These are phyloP conservation scores for Dalechampia spathulata DNA, from an alignment of 441 rosid species.

Conservation along the genomic window DNA sequence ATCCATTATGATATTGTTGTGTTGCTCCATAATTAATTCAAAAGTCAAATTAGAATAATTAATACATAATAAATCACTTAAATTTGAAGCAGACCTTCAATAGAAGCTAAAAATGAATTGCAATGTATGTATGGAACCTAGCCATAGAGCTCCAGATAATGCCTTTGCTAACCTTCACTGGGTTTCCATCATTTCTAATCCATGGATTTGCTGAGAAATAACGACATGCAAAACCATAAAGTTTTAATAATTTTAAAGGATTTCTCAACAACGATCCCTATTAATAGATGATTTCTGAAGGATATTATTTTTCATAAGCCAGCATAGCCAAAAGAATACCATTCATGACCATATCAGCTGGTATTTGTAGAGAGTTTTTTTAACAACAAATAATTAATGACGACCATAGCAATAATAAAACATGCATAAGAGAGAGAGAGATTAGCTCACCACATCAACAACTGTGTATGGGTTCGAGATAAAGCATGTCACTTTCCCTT, in stretches of 20 bases:
- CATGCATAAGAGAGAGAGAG: too few species aligned
- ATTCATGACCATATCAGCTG: slow-evolving; percentile 89
- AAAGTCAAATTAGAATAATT: too few species aligned
- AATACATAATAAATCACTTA: too few species aligned
- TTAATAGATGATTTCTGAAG: slow-evolving; percentile 39
- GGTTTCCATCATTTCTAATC: slow-evolving; percentile 54
- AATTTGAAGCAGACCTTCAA: too few species aligned
- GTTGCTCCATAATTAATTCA: too few species aligned
- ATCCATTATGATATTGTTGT: too few species aligned
- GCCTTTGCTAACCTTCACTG: slow-evolving; percentile 35
- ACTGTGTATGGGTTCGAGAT: slow-evolving; percentile 32
- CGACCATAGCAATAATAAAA: too few species aligned
- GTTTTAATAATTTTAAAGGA: slow-evolving; percentile 26
- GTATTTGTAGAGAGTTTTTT: slow-evolving; percentile 23
- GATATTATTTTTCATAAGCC: slow-evolving; percentile 27
- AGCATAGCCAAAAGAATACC: slow-evolving; percentile 47
- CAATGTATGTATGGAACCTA: slow-evolving; percentile 57
- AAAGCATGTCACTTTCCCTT: slow-evolving; percentile 60
- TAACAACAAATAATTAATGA: too few species aligned
- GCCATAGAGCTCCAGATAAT: slow-evolving; percentile 37
- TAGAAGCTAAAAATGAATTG: slow-evolving; percentile 30
- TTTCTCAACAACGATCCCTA: slow-evolving; percentile 58
- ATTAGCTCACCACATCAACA: slow-evolving; percentile 52
- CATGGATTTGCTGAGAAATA: slow-evolving; percentile 61
- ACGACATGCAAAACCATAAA: slow-evolving; percentile 34